A percentile compares a stretch with the other conserved stretches of the same genome.
These are phyloP conservation scores for Neurospora discreta DNA, from an alignment of 495 filamentous ascomycete species.

Conservation along the genomic window DNA sequence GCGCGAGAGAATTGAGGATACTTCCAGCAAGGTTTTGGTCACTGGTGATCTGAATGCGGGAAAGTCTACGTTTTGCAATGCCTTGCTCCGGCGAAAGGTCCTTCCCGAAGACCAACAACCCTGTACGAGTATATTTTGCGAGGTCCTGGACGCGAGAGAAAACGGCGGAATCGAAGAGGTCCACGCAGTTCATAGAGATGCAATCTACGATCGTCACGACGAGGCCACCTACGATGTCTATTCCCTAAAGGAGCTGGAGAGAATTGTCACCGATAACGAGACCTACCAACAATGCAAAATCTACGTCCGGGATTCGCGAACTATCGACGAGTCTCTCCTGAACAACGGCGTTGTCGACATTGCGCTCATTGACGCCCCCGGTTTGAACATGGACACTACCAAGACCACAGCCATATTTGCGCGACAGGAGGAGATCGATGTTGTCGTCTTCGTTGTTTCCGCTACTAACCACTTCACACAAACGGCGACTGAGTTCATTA, in stretches of 20 bases:
- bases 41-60: constrained; percentile 96
- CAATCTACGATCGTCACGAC: constrained; percentile 74
- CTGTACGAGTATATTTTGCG: constrained; percentile 98
- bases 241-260: constrained; percentile 62
- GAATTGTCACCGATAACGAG: constrained; percentile 77
- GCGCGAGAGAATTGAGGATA: constrained; percentile 92
- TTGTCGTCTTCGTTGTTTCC: constrained; percentile 96
- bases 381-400: constrained; percentile 86
- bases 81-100: constrained; percentile 79
- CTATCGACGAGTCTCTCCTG: constrained; percentile 85
- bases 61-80: constrained; percentile 98
- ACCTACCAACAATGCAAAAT: constrained; percentile 92
- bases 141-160: constrained; percentile 84
- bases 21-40: constrained; percentile 92
- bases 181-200: constrained; percentile 79
- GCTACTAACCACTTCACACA: constrained; percentile 96
- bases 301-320: constrained; percentile 83
- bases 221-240: constrained; percentile 90
- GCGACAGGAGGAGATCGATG: constrained; percentile 95
- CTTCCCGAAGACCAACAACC: constrained; percentile 95
- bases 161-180: constrained; percentile 89
- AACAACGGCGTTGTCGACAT: constrained; percentile 98
- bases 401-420: constrained; percentile 97
- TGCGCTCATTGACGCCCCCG: constrained; percentile 91
- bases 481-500: constrained; percentile 92